Percentiles rank a stretch among this genome's conserved stretches.
phyloP scores from a whole-genome alignment of 1,284 basidiomycete species.

The Pseudozyma thailandica region DNA sequence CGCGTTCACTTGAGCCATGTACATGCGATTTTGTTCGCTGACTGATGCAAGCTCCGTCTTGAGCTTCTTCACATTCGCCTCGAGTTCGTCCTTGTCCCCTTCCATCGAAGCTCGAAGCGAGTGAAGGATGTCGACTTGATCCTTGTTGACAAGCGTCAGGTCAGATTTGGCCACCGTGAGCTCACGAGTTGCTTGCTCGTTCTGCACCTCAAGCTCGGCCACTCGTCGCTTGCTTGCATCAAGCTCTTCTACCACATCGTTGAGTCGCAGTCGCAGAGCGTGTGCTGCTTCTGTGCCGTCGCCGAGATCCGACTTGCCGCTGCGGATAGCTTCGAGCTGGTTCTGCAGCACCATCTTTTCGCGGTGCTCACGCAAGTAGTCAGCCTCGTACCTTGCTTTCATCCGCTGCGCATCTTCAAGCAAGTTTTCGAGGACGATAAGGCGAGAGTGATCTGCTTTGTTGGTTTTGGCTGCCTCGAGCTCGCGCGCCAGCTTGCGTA shows the following conservation, averaged over 20 bases:
- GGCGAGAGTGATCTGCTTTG: conserved; percentile 78
- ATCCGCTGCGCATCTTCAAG: conserved; percentile 89
- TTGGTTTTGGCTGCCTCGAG: conserved; percentile 79
- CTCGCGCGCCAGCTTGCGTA: conserved; percentile 84
- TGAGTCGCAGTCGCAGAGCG: conserved; percentile 84
- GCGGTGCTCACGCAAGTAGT: conserved; percentile 85
- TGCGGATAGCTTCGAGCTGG: conserved; percentile 86
- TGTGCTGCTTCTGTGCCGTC: conserved; percentile 87
- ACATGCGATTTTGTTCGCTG: conserved; percentile 86
- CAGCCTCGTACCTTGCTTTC: conserved; percentile 87
- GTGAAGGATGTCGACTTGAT: conserved; percentile 74
- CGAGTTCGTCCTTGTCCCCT: conserved; percentile 82
- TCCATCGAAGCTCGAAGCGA: conserved; percentile 86
- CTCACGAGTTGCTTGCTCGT: conserved; percentile 76
- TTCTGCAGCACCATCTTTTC: conserved; percentile 83
- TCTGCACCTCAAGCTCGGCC: conserved; percentile 78
- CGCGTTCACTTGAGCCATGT: conserved; percentile 75
- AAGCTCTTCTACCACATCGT: conserved; percentile 85
- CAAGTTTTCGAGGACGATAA: conserved; percentile 86
- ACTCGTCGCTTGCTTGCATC: conserved; percentile 78
- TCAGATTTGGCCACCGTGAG: conserved; percentile 87
- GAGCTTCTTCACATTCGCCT: conserved; percentile 76
- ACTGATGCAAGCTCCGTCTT: conserved; percentile 78
- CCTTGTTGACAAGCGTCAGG: conserved; percentile 70
- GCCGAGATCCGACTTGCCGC: conserved; percentile 79